A percentile compares a stretch with the other conserved stretches of the same genome.
These are phyloP conservation scores for Massariosphaeria phaeospora DNA, from an alignment of 495 filamentous ascomycete genomes.

Conservation along the genomic window DNA sequence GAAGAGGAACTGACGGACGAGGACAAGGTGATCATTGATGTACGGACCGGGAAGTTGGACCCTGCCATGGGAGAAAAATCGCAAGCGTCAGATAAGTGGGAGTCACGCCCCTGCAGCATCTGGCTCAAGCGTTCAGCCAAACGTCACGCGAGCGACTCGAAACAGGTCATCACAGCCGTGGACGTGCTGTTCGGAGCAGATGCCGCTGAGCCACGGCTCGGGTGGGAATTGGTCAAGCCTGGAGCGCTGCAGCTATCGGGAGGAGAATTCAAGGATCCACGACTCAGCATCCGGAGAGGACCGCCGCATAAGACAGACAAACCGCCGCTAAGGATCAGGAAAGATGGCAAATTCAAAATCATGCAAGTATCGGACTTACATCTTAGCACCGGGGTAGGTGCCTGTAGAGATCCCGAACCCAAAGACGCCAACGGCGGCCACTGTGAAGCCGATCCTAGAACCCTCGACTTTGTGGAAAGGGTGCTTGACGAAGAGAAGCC, in stretches of 20 bases:
- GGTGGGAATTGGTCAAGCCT: slow-evolving; percentile 68
- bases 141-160: slow-evolving; percentile 71
- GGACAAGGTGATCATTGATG: slow-evolving; percentile 79
- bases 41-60: slow-evolving; percentile 72
- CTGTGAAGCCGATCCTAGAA: slow-evolving; percentile 88
- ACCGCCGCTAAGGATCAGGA: slow-evolving; percentile 67
- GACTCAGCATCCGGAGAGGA: slow-evolving; percentile 73
- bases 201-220: slow-evolving; percentile 78
- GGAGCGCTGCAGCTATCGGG: slow-evolving; percentile 60
- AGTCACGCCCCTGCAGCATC: slow-evolving; percentile 69
- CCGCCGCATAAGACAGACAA: slow-evolving; percentile 53
- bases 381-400: slow-evolving; percentile 79
- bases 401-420: slow-evolving; percentile 78
- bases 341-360: slow-evolving; percentile 95
- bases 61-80: slow-evolving; percentile 59
- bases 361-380: slow-evolving; percentile 91
- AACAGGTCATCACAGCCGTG: slow-evolving; percentile 70
- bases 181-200: slow-evolving; percentile 93
- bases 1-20: slow-evolving; percentile 73
- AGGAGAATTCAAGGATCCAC: slow-evolving; percentile 58
- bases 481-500: slow-evolving; percentile 87
- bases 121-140: slow-evolving; percentile 82
- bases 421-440: slow-evolving; percentile 61
- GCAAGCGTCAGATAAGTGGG: slow-evolving; percentile 66
- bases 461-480: slow-evolving; percentile 78